A percentile compares a stretch with the other conserved stretches of the same genome.
phyloP scores from a whole-genome alignment of 2,329 filamentous ascomycete species.

The Exophiala xenobiotica region DNA sequence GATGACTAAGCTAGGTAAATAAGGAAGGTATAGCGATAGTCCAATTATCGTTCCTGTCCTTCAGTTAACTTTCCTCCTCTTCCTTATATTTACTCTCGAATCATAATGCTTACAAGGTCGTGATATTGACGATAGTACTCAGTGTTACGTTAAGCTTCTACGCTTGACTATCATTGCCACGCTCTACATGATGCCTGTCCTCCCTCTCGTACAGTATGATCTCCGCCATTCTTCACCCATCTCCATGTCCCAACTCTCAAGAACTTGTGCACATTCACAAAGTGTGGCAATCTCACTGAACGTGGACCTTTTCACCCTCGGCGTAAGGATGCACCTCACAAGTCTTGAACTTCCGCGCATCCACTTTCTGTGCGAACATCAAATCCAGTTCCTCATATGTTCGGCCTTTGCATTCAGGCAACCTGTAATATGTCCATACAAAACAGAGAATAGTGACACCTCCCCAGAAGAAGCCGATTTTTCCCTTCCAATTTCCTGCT shows the following conservation, averaged over 20 bases:
- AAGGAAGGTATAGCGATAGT: too few relatives aligned
- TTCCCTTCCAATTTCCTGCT: conserved; percentile 36
- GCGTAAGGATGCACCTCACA: background rate
- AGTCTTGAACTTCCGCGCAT: background rate
- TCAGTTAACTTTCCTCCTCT: too few relatives aligned
- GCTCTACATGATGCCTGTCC: too few relatives aligned
- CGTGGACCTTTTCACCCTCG: background rate
- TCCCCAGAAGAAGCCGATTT: conserved; percentile 38
- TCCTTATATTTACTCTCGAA: too few relatives aligned
- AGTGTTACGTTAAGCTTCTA: too few relatives aligned
- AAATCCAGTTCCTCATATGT: conserved; percentile 43
- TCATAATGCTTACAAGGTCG: too few relatives aligned
- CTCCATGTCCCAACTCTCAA: background rate
- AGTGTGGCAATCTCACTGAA: background rate
- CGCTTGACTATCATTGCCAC: too few relatives aligned
- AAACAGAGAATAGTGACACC: conserved; percentile 43
- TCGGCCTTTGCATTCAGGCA: conserved; percentile 48
- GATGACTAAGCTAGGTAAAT: too few relatives aligned
- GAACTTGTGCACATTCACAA: background rate
- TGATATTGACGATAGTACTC: too few relatives aligned
- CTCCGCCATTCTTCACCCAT: too few relatives aligned
- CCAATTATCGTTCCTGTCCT: too few relatives aligned
- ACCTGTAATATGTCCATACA: conserved; percentile 43
- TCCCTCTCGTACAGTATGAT: too few relatives aligned
- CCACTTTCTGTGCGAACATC: conserved; percentile 35